Conservation (phyloP, 352 stramenopile genomes). For the Elongisporangium anandrum region DNA sequence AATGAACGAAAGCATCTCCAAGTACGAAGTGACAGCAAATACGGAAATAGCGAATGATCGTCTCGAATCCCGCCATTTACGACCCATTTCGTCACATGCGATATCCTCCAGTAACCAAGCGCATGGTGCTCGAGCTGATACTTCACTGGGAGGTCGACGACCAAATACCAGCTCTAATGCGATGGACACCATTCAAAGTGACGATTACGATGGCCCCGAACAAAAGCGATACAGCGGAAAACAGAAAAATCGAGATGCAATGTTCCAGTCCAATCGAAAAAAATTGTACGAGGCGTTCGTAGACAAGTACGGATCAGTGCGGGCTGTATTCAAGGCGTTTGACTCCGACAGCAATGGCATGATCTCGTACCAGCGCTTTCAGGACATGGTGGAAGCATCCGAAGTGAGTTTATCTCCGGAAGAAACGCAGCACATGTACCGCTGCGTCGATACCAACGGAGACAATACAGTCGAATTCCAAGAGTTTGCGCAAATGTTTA, state of each 20-base stretch:
- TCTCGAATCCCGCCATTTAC: not conserved
- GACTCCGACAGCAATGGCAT: constrained; percentile 58
- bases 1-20: constrained; percentile 1
- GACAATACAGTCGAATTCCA: constrained; percentile 71
- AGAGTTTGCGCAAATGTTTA: constrained; percentile 77
- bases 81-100: not conserved
- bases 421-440: constrained; percentile 47
- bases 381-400: constrained; percentile 65
- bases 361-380: constrained; percentile 72
- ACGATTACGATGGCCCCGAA: not conserved
- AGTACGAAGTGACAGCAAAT: not conserved
- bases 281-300: constrained; percentile 65
- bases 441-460: constrained; percentile 52
- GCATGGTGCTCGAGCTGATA: not conserved
- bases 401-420: constrained; percentile 42
- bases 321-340: constrained; percentile 71
- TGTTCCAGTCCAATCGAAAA: constrained; percentile 33
- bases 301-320: constrained; percentile 73
- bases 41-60: not conserved
- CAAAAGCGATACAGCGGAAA: not conserved
- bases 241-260: constrained; percentile 3
- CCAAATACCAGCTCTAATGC: not conserved
- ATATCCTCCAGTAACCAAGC: not conserved
- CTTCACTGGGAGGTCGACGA: not conserved
- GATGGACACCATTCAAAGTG: not conserved